A percentile compares a stretch with the other conserved stretches of the same genome.
These are phyloP conservation scores for Daldinia caldariorum DNA, from an alignment of 495 filamentous ascomycete species.

Conservation along the genomic window DNA sequence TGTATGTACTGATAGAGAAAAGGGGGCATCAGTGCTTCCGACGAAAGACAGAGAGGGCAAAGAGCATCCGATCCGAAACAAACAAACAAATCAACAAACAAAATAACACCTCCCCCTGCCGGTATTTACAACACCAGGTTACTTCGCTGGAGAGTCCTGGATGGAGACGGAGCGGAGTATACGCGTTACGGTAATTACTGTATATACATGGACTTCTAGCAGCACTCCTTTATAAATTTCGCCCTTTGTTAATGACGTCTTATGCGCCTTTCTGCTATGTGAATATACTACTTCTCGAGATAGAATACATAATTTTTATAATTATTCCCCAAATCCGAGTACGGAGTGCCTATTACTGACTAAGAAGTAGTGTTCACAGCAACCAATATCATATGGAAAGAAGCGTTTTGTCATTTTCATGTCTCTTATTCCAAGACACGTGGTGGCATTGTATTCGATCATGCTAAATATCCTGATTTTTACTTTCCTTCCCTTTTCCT, in stretches of 20 bases:
- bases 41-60: conserved; percentile 1
- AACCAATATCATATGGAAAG: neutral
- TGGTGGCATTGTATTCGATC: neutral
- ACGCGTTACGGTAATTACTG: conserved; percentile 25
- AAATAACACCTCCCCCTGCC: conserved; percentile 4
- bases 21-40: conserved; percentile 16
- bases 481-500: neutral
- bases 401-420: neutral
- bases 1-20: conserved; percentile 38
- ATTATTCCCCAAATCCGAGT: neutral
- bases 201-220: conserved; percentile 36
- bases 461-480: conserved; percentile 1
- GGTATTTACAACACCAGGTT: conserved; percentile 12
- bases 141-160: conserved; percentile 21
- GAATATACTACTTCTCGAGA: neutral
- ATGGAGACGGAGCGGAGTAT: conserved; percentile 1
- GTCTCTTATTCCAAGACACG: neutral
- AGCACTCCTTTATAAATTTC: conserved; percentile 25
- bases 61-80: conserved; percentile 6
- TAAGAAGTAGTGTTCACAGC: neutral
- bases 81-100: neutral
- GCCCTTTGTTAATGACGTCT: conserved; percentile 5
- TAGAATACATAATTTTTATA: neutral
- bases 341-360: neutral
- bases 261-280: neutral